Evolutionary conservation across 139 green algal genomes (phyloP).

Genomic region (Tetradesmus obliquus): DNA sequence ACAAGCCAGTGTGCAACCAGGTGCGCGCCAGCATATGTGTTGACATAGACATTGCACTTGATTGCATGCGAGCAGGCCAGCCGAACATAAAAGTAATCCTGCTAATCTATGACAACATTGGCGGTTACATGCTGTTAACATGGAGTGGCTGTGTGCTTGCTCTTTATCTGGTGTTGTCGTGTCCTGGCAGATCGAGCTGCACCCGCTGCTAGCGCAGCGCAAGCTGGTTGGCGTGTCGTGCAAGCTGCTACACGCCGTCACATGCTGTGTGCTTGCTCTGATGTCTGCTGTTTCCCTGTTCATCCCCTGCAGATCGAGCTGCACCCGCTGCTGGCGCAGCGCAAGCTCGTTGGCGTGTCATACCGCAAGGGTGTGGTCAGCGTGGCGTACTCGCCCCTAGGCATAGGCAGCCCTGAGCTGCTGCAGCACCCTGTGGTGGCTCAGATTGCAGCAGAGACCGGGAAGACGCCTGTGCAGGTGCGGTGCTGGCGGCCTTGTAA

Average conservation of each 20-base stretch:
- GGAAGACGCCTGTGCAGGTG: constrained; percentile 65
- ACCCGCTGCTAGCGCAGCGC: neutral
- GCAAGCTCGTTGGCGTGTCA: constrained; percentile 83
- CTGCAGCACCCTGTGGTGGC: constrained; percentile 54
- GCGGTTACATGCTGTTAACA: no score
- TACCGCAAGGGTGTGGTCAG: constrained; percentile 78
- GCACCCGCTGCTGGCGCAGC: constrained; percentile 79
- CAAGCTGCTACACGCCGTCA: neutral
- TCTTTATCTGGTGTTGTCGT: no score
- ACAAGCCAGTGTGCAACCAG: constrained; percentile 52
- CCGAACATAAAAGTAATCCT: no score
- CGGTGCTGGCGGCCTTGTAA: neutral
- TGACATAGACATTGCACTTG: no score
- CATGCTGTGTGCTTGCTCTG: no score
- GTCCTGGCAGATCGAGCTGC: neutral
- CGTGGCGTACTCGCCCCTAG: constrained; percentile 79
- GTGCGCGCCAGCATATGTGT: constrained; percentile 35
- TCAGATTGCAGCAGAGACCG: constrained; percentile 68
- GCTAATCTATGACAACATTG: no score
- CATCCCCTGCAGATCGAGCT: constrained; percentile 72
- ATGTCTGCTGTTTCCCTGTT: neutral
- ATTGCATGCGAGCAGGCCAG: no score
- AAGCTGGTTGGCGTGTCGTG: constrained; percentile 54
- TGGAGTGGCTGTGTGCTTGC: no score
- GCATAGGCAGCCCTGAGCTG: constrained; percentile 52